Base-by-base conservation (phyloP, 1,284 basidiomycete genomes). In the Macrocystidia cucumis region DNA sequence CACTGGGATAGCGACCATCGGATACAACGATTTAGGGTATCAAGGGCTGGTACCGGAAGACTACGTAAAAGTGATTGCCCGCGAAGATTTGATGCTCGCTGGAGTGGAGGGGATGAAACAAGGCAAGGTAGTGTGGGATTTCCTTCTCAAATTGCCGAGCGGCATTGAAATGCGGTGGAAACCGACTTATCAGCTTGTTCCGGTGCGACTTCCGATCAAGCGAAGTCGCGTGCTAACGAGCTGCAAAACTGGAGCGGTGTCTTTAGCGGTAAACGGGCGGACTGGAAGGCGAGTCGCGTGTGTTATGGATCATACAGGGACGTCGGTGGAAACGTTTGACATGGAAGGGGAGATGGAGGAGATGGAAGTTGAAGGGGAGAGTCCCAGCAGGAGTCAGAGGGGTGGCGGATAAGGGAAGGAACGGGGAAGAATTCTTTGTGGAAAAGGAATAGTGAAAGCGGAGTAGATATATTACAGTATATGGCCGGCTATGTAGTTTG, bases 261-360 rank as follows among this genome's bases (percentile, higher is more conserved):
- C 64, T 28, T 57, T 87, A 47, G 76, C 80, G 32, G 68, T 85
- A 50, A 89, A 89, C 52, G 85, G 85, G 40, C 65, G 78, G 51
- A 61, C 57, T 7, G 81, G 82, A 41, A 75, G 86, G 48, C 66
- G 81, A 51, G 75, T 86, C 35, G 82, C 74, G 11, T 85, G 83
- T 54, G 70, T 87, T 39, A 54, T 88, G 53, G 80, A 82, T 52
- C 60, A 54, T 40, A 62, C 63, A 34, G 81, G 81, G 43, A 64
- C 60, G 44, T 60, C 59, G 42, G 54, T 86, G 63, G 83, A 89
- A 61, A 68, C 79, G 35, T 61, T 88, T 48, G 85, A 89, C 64
- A 66, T 89, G 60, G 85, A 85, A 60, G 79, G 71, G 34, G 67
- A 77, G 49, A 63, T 47, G 36, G 72, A 73, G 45, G 72, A 70